phyloP scores from a whole-genome alignment of 495 filamentous ascomycete species.

The Cetradonia linearis region DNA sequence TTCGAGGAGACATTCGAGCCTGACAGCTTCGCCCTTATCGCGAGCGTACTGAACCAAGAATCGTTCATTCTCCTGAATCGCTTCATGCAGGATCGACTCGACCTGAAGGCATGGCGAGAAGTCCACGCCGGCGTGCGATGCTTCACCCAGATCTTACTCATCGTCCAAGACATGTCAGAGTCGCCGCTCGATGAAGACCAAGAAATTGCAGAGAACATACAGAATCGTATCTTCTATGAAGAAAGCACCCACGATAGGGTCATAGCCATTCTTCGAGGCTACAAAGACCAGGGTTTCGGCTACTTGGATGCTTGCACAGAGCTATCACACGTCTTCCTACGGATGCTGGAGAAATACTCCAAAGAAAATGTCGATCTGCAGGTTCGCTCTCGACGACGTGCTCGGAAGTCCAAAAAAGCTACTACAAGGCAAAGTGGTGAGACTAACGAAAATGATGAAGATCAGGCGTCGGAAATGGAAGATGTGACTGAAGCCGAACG shows the following conservation, averaged over 20 bases:
- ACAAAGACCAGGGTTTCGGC: conserved; percentile 87
- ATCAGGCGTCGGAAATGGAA: conserved; percentile 62
- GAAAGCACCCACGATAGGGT: conserved; percentile 85
- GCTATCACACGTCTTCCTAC: conserved; percentile 79
- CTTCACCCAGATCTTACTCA: conserved; percentile 68
- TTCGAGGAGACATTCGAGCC: conserved; percentile 43
- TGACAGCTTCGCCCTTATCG: conserved; percentile 75
- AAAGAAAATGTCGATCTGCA: conserved; percentile 92
- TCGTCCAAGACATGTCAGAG: conserved; percentile 85
- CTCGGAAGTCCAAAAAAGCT: conserved; percentile 57
- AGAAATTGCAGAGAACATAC: conserved; percentile 96
- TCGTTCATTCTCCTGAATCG: conserved; percentile 82
- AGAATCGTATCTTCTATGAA: conserved; percentile 95
- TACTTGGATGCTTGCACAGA: conserved; percentile 91
- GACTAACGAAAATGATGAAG: conserved; percentile 32
- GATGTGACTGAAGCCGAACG: conserved; percentile 57
- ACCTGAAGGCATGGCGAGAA: conserved; percentile 77
- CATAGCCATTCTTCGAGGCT: conserved; percentile 63
- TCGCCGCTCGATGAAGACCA: conserved; percentile 84
- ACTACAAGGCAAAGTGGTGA: conserved; percentile 30
- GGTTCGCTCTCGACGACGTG: conserved; percentile 65
- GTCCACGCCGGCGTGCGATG: conserved; percentile 83
- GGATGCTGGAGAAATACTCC: conserved; percentile 85
- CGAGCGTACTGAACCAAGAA: conserved; percentile 82
- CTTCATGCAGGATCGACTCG: conserved; percentile 64